Evolutionary conservation across 257 asterid genomes (phyloP), one percentile per base, ranked within the genome.

Genomic region (Solanum piurae): DNA sequence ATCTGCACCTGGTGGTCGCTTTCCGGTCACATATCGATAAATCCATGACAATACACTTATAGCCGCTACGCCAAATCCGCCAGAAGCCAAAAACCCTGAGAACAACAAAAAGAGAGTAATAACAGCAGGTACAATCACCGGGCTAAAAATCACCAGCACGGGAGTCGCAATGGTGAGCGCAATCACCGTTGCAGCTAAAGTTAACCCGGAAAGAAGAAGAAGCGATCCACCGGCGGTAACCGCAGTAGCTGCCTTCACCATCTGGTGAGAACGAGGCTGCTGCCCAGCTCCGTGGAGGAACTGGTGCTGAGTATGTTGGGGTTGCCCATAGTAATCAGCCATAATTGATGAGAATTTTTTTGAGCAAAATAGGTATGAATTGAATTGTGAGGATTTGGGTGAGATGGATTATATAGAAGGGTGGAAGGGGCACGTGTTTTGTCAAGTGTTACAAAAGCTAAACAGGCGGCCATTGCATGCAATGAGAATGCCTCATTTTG

Each of bases 41-140:
- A 94, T 94, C 98, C 98, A 95, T 2, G 98, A 84, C 25, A 95
- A 87, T 29, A 94, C 96, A 10, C 96, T 92, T 29, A 95, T 2
- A 2, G 98, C 95, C 25, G 98, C 98, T 72, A 94, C 93, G 0
- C 98, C 98, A 12, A 95, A 95, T 3, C 98, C 98, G 3, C 98
- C 98, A 0, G 98, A 95, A 12, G 95, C 95, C 89, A 95, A 34
- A 31, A 95, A 93, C 11, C 98, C 98, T 0, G 94, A 60, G 4
- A 71, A 69, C 40, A 95, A 37, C 85, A 92, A 2, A 64, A 93
- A 94, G 7, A 92, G 31, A 0, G 96, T 89, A 3, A 92, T 52
- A 31, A 87, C 89, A 5, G 98, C 98, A 12, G 98, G 98, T 4
- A 95, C 95, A 2, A 95, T 93, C 5, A 95, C 96, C 18, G 98